Conservation (phyloP, 2,329 filamentous ascomycete genomes). For the Parafenestella ontariensis region DNA sequence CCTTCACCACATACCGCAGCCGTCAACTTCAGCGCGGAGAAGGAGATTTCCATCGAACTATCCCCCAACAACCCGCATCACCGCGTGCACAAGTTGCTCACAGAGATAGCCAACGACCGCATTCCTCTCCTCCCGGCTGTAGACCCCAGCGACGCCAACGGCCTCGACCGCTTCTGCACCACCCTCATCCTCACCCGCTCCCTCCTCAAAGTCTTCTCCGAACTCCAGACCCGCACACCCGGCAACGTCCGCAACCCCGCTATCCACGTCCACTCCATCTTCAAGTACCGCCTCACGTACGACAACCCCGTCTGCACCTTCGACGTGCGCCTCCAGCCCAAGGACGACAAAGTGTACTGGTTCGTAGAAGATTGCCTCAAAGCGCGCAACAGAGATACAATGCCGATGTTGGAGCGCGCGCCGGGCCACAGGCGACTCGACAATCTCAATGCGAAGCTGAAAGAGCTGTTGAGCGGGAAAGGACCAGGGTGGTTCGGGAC, state of each 20-base stretch:
- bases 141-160: constrained; percentile 57
- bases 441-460: constrained; percentile 40
- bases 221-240: constrained; percentile 61
- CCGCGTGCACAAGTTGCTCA: constrained; percentile 66
- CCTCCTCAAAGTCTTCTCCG: constrained; percentile 67
- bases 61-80: constrained; percentile 72
- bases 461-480: constrained; percentile 39
- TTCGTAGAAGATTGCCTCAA: constrained; percentile 44
- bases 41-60: constrained; percentile 64
- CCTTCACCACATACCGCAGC: constrained; percentile 59
- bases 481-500: constrained; percentile 49
- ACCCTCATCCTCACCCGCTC: constrained; percentile 68
- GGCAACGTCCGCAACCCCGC: constrained; percentile 36
- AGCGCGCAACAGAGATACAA: constrained; percentile 26
- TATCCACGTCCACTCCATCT: constrained; percentile 44
- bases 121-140: constrained; percentile 63
- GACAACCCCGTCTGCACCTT: constrained; percentile 50
- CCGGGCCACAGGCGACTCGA: constrained; percentile 39
- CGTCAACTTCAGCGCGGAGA: constrained; percentile 61
- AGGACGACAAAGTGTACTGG: constrained; percentile 47
- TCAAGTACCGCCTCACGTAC: constrained; percentile 51
- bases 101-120: constrained; percentile 64
- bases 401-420: constrained; percentile 33
- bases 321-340: constrained; percentile 43
- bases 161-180: constrained; percentile 64